A percentile compares a stretch with the other conserved stretches of the same genome.
These are phyloP conservation scores for Physcomitrellopsis africana DNA, from an alignment of 225 moss, liverwort and hornwort genomes.

Conservation along the genomic window DNA sequence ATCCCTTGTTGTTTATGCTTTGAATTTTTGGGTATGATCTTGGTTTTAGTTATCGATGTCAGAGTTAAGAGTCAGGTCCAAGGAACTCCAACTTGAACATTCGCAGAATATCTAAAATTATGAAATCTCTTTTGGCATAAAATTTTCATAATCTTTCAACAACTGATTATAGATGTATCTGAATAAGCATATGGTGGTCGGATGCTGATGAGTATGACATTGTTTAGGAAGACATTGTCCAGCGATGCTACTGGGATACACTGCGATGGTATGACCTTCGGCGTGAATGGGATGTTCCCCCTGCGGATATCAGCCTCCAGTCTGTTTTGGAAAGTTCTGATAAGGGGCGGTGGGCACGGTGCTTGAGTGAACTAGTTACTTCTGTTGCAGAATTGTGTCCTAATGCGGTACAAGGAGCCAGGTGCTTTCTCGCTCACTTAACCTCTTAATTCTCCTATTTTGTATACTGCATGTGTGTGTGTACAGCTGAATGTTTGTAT, in stretches of 20 bases:
- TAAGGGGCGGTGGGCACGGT: conserved; percentile 95
- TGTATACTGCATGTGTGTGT: not conserved
- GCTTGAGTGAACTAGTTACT: conserved; percentile 92
- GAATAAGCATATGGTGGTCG: conserved; percentile 21
- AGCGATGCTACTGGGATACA: conserved; percentile 98
- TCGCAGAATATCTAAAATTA: not conserved
- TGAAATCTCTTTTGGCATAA: not conserved
- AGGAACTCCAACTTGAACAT: not conserved
- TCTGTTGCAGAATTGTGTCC: conserved; percentile 96
- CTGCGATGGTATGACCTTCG: conserved; percentile 98
- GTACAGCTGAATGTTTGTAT: conserved; percentile 20
- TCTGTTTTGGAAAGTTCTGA: conserved; percentile 89
- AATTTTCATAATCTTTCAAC: conserved; percentile 22
- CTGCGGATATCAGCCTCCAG: conserved; percentile 83
- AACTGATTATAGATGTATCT: conserved; percentile 16
- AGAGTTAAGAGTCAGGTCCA: not conserved
- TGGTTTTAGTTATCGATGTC: not conserved
- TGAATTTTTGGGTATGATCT: conserved; percentile 3
- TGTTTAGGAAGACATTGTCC: conserved; percentile 94
- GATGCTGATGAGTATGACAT: conserved; percentile 34
- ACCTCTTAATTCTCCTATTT: conserved; percentile 16
- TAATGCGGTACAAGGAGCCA: conserved; percentile 90
- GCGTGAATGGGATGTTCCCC: conserved; percentile 95
- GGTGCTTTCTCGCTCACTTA: conserved; percentile 48
- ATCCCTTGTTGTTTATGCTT: not conserved